Evolutionary conservation across 768 basidiomycete species (phyloP).

Genomic region (Serendipita sp.): DNA sequence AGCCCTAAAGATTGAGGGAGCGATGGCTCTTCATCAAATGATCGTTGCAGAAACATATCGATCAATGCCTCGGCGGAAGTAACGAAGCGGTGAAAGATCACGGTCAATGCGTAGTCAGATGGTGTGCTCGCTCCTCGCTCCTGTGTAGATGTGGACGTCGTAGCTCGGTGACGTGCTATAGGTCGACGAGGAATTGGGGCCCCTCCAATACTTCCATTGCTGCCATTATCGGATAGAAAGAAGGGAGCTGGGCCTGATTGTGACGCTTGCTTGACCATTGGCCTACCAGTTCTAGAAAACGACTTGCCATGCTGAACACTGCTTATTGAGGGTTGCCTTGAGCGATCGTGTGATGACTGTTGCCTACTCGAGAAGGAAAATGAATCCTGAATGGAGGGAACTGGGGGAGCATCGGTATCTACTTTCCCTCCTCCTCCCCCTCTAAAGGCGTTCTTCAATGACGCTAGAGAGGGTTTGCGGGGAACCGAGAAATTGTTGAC

Average conservation of each 20-base stretch:
- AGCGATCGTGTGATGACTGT: conserved; percentile 60
- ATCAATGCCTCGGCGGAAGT: conserved; percentile 66
- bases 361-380: conserved; percentile 69
- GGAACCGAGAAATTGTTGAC: conserved; percentile 45
- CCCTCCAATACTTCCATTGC: conserved; percentile 27
- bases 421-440: conserved; percentile 31
- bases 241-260: conserved; percentile 12
- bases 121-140: conserved; percentile 60
- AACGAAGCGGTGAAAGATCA: conserved; percentile 77
- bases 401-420: conserved; percentile 43
- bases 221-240: conserved; percentile 60
- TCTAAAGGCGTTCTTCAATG: conserved; percentile 77
- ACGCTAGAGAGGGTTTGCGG: conserved; percentile 76
- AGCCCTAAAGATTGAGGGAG: conserved; percentile 55
- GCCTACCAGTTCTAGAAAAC: conserved; percentile 25
- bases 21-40: conserved; percentile 49
- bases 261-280: conserved; percentile 12
- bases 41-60: conserved; percentile 51
- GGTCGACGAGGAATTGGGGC: conserved; percentile 13
- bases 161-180: conserved; percentile 18
- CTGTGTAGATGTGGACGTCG: conserved; percentile 67
- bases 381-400: conserved; percentile 53
- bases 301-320: conserved; percentile 17
- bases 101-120: conserved; percentile 76
- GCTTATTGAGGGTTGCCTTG: conserved; percentile 20